These are phyloP conservation scores for Xylaria scruposa DNA, from an alignment of 495 filamentous ascomycete genomes.

Conservation along the genomic window DNA sequence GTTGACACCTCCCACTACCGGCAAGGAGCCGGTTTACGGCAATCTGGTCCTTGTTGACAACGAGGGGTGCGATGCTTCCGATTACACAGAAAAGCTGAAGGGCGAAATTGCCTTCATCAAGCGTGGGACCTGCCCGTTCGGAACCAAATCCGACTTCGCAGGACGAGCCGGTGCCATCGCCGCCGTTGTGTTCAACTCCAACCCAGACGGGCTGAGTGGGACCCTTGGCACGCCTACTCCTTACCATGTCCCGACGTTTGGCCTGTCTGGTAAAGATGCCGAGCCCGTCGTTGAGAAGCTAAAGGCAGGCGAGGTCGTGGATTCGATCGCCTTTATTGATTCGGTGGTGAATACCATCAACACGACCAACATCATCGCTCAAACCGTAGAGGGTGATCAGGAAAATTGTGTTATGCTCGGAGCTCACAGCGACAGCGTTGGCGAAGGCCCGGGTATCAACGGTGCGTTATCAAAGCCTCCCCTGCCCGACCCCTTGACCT, in stretches of 20 bases:
- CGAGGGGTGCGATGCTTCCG: slow-evolving; percentile 55
- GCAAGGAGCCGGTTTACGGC: slow-evolving; percentile 61
- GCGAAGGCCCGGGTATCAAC: slow-evolving; percentile 53
- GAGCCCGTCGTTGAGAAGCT: slow-evolving; percentile 55
- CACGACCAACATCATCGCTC: slow-evolving; percentile 62
- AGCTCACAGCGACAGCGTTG: slow-evolving; percentile 61
- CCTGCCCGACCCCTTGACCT: not conserved
- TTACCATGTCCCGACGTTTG: slow-evolving; percentile 64
- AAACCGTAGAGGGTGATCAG: slow-evolving; percentile 60
- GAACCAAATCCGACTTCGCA: slow-evolving; percentile 62
- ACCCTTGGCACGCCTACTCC: slow-evolving; percentile 60
- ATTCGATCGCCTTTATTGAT: slow-evolving; percentile 63
- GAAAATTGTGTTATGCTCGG: slow-evolving; percentile 65
- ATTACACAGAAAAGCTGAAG: slow-evolving; percentile 51
- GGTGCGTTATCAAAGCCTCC: not conserved
- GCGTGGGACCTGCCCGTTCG: slow-evolving; percentile 66
- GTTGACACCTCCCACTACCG: slow-evolving; percentile 63
- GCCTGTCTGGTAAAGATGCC: slow-evolving; percentile 59
- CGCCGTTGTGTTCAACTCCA: slow-evolving; percentile 67
- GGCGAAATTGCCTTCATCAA: slow-evolving; percentile 63
- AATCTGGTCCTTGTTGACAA: slow-evolving; percentile 51
- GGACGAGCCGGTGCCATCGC: slow-evolving; percentile 65
- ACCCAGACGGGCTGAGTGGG: slow-evolving; percentile 53
- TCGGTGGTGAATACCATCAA: slow-evolving; percentile 50
- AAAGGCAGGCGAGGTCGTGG: slow-evolving; percentile 52